These are phyloP conservation scores for Scedosporium apiospermum DNA, from an alignment of 2,329 filamentous ascomycete genomes.

Conservation along the genomic window DNA sequence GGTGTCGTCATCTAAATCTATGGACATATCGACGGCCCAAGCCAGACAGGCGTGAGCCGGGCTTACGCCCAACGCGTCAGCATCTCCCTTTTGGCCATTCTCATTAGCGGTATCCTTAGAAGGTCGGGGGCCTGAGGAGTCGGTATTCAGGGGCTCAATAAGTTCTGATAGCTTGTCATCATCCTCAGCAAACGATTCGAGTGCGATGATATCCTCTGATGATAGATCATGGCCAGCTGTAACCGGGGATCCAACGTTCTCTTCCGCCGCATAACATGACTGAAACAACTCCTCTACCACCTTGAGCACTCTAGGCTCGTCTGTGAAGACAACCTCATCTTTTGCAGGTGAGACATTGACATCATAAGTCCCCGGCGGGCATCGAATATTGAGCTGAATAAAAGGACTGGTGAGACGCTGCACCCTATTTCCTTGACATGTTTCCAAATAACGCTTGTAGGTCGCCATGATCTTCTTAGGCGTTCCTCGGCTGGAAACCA, in stretches of 20 bases:
- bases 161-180: background rate
- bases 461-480: conserved; percentile 48
- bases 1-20: background rate
- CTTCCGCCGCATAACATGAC: conserved; percentile 22
- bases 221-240: background rate
- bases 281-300: conserved; percentile 36
- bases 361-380: conserved; percentile 56
- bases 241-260: background rate
- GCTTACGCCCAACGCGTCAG: too few relatives aligned
- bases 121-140: background rate
- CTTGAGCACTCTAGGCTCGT: conserved; percentile 36
- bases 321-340: conserved; percentile 58
- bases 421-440: conserved; percentile 14
- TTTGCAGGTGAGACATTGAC: conserved; percentile 63
- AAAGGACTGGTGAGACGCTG: conserved; percentile 42
- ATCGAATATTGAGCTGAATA: conserved; percentile 53
- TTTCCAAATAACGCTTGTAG: conserved; percentile 41
- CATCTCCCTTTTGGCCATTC: background rate
- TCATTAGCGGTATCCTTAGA: too few relatives aligned
- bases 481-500: conserved; percentile 44
- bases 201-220: background rate
- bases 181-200: background rate
- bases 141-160: background rate
- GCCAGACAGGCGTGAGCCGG: background rate
- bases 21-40: conserved; percentile 1